phyloP scores from a whole-genome alignment of 306 rosid genomes.

The Calophaca sinica region DNA sequence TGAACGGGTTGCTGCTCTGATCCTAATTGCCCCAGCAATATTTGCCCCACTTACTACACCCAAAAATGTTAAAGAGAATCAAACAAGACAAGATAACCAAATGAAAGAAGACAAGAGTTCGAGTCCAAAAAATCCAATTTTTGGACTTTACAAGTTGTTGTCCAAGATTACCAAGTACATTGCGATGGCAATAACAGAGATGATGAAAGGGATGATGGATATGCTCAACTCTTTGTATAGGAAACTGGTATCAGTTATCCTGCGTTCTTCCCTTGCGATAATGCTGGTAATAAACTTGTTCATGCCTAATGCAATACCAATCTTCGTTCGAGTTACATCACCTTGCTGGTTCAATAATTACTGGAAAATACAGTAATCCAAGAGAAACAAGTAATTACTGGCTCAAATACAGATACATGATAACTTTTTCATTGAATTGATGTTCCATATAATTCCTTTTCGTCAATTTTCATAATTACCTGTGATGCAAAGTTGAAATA shows the following conservation, averaged over 20 bases:
- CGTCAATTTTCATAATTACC: conserved; percentile 8
- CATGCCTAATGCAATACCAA: conserved; percentile 35
- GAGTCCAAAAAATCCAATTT: conserved; percentile 51
- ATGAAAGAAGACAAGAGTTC: conserved; percentile 53
- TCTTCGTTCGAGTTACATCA: conserved; percentile 27
- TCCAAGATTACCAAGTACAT: conserved; percentile 54
- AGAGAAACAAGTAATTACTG: conserved; percentile 26
- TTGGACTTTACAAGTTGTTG: conserved; percentile 58
- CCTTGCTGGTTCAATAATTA: conserved; percentile 28
- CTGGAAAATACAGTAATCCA: conserved; percentile 21
- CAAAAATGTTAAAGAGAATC: conserved; percentile 51
- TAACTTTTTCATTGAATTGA: conserved; percentile 19
- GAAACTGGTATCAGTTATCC: conserved; percentile 64
- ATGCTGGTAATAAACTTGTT: conserved; percentile 67
- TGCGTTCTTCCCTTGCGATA: conserved; percentile 69
- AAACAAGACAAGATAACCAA: conserved; percentile 49
- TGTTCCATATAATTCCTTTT: conserved; percentile 32
- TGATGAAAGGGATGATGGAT: conserved; percentile 62
- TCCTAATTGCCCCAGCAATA: conserved; percentile 90
- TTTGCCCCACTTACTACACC: conserved; percentile 63
- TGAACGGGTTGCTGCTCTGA: conserved; percentile 81
- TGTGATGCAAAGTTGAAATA: conserved; percentile 26
- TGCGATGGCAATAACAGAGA: conserved; percentile 52
- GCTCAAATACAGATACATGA: conserved; percentile 14
- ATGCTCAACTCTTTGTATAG: conserved; percentile 63